A percentile compares a stretch with the other conserved stretches of the same genome.
Evolutionary conservation across 805 yeast species (phyloP).

Genomic region (Sugiyamaella floridensis): DNA sequence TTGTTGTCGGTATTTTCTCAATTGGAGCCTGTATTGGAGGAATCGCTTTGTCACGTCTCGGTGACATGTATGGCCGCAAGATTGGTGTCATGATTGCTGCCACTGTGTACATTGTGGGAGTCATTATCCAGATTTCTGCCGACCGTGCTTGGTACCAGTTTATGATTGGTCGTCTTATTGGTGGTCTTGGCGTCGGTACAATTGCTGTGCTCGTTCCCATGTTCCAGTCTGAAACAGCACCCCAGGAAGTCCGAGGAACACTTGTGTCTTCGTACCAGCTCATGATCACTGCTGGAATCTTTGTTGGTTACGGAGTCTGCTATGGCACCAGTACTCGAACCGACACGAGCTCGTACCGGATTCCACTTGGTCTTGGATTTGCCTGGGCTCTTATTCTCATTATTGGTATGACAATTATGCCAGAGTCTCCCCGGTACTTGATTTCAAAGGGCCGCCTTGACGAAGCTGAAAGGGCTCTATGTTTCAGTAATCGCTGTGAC

Average conservation of each 20-base stretch:
- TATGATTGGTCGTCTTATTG: slow-evolving; percentile 66
- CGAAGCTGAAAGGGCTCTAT: slow-evolving; percentile 50
- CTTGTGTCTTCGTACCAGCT: slow-evolving; percentile 70
- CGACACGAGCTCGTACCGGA: slow-evolving; percentile 50
- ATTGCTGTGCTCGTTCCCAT: slow-evolving; percentile 71
- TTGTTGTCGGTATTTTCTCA: slow-evolving; percentile 67
- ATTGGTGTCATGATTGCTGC: slow-evolving; percentile 36
- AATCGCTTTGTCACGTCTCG: slow-evolving; percentile 49
- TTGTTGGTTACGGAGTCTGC: slow-evolving; percentile 63
- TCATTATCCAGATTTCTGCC: slow-evolving; percentile 42
- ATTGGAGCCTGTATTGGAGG: slow-evolving; percentile 70
- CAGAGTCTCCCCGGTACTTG: slow-evolving; percentile 70
- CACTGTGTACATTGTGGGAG: slow-evolving; percentile 47
- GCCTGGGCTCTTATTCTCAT: slow-evolving; percentile 58
- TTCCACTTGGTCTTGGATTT: slow-evolving; percentile 70
- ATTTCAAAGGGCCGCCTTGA: slow-evolving; percentile 51
- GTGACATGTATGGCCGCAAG: slow-evolving; percentile 43
- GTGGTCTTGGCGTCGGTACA: slow-evolving; percentile 75
- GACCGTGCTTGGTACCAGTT: slow-evolving; percentile 35
- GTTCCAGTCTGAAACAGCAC: slow-evolving; percentile 74
- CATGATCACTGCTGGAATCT: slow-evolving; percentile 65
- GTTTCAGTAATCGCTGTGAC: slow-evolving; percentile 37
- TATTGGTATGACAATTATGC: slow-evolving; percentile 58
- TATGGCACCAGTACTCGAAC: slow-evolving; percentile 53
- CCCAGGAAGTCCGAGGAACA: slow-evolving; percentile 72